Base-by-base conservation (phyloP, 148 eudicot species). In the Rhododendron ferrugineum region DNA sequence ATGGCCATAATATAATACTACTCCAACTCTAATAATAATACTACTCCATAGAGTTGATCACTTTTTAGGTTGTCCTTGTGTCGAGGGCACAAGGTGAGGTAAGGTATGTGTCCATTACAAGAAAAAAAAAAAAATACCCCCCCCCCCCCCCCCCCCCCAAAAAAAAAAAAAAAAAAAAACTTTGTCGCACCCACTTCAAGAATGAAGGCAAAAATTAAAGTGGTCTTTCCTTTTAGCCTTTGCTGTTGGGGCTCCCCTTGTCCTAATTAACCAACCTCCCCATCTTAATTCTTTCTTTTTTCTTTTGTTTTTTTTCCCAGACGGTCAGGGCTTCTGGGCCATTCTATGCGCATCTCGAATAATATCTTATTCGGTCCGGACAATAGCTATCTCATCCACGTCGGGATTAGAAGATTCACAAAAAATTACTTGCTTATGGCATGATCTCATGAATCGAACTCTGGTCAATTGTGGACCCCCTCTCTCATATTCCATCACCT, bases 91-190 rank as follows among this genome's bases (percentile, higher is more conserved):
- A 62, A 85, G 44, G 44, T 37, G 82, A 83, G 68, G 80, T 52
- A 86, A 83, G 68, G 80, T 52, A 86, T 86, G 82, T 82, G 77
- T 86, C 76, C 62, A 46, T 75, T 42, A 76, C 87, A 86, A 75
- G 85, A 73, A 58, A 56, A 37, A 34, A 75, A 82, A 13, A 75
- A 10, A 2, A 15, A 11, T 47, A 23, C 7, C 46, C 23, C 22
- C 42, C 15, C 56, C 36, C 36, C 2, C 36, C 36, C 2, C 2
- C 32, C n/a, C n/a, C n/a, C n/a, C n/a, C n/a, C n/a, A n/a, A n/a
- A n/a, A n/a, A n/a, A n/a, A n/a, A n/a, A n/a, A n/a, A n/a, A n/a
- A n/a, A n/a, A n/a, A 32, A 0, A 15, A 6, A 20, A 52, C 82
- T 37, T 66, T 68, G 78, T 83, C 44, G 18, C 42, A 68, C 22